Evolutionary conservation across 352 stramenopile species (phyloP), one percentile per base, ranked within the genome.

Genomic region (Blastocystis sp.): DNA sequence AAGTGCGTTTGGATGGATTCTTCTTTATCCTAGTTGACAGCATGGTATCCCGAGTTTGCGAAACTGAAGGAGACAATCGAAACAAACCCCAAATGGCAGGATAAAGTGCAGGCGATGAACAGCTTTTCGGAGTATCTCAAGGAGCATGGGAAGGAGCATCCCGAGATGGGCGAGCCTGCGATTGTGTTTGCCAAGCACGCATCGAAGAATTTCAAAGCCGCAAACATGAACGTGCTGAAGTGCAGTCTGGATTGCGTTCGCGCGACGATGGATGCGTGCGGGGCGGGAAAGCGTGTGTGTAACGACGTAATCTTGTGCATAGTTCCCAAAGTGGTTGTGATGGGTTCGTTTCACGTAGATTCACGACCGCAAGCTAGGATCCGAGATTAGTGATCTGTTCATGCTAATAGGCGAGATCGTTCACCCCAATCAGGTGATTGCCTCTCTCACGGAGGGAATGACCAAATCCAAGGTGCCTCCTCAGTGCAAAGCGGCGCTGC

Each of bases 211-310:
- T 81, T 81, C 48, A 81, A 81, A 42, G 69, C 69, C 11, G 44
- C 69, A 40, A 81, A 81, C 27, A 81, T 81, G 40, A 81, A 81
- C 53, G 63, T 81, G 18, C 48, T 81, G 9, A 81, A 81, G 53
- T 81, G 69, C 32, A 64, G 69, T 81, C 48, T 81, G 4, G 69
- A 81, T 27, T 81, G 69, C 42, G 48, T 81, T 4, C 16, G 40
- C 8, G n/a, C 24, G 4, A 48, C 48, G 4, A 44, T 61, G 16
- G 69, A 81, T 0, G 36, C 49, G 11, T 81, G 69, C 40, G 69
- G 69, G 16, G 49, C 49, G n/a, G 69, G 69, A 48, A 40, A 40
- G 16, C 69, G 51, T 21, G 42, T 48, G 4, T 48, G 27, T 18
- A 63, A 34, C n/a, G 49, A 14, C 53, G 34, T 81, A 27, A 64